Base-by-base conservation (phyloP, 192 early-diverging fungal species). In the Umbelopsis vinacea region DNA sequence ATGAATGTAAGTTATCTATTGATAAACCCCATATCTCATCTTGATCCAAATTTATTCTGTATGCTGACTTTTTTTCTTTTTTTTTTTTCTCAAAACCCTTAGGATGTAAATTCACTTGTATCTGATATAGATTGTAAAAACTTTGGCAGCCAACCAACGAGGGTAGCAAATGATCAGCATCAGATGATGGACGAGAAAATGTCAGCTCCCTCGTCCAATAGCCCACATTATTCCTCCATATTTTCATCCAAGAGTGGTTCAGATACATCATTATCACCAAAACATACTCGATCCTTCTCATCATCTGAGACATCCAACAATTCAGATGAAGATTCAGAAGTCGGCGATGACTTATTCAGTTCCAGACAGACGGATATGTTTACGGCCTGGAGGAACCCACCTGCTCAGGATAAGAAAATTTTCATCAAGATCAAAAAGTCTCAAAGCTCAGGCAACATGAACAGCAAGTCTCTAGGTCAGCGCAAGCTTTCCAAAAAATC, bases 81-180 rank as follows among this genome's bases (percentile, higher is more conserved):
- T n/a, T n/a, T n/a, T n/a, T n/a, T n/a, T n/a, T n/a, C n/a, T n/a
- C n/a, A n/a, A 48, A 50, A 50, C 7, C 29, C 14, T n/a, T 72
- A 78, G 76, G 76, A 78, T 70, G 72, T 78, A 55, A 78, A 78
- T 55, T 68, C 76, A 19, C 73, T 74, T 74, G 76, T 78, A 8
- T 72, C 76, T 6, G 67, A 78, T 54, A 69, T 72, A 12, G 76
- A 78, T 54, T 78, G 72, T n/a, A 74, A 63, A 23, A 46, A 52
- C 24, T 38, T 29, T 11, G 37, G 37, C 52, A 19, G 10, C 19
- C 29, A 29, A 33, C 15, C 54, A 43, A 57, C 29, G 23, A 19
- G 43, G 23, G 17, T 35, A 55, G 68, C 43, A 40, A 46, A 21
- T 66, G 47, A 67, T 21, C 67, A 67, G 11, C 46, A 35, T 46